Percentiles rank a stretch among this genome's conserved stretches.
phyloP scores from a whole-genome alignment of 1,284 basidiomycete genomes.

The Wolfiporia cocos region DNA sequence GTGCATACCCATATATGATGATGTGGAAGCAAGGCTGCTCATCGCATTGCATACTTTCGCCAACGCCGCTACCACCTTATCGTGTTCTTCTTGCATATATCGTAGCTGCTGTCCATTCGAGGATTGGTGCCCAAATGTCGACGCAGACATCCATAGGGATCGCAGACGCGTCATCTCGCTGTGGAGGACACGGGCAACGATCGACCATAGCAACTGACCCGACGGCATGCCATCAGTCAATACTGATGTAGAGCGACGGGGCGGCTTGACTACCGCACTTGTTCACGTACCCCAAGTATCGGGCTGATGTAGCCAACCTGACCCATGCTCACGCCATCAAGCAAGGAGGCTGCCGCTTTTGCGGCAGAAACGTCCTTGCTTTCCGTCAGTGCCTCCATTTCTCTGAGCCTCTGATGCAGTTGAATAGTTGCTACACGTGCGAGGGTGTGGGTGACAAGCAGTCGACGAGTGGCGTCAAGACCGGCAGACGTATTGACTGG shows the following conservation, averaged over 20 bases:
- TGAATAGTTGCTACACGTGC: constrained; percentile 21
- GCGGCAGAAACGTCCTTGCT: constrained; percentile 19
- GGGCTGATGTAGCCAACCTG: constrained; percentile 16
- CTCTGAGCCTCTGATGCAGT: constrained; percentile 19
- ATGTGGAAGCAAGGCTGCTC: too few species aligned
- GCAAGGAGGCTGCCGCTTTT: constrained; percentile 11
- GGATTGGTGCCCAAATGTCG: constrained; percentile 4
- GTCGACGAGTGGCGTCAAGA: constrained; percentile 13
- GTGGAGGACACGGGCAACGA: constrained; percentile 19
- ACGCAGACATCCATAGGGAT: constrained; percentile 8
- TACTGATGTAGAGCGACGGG: neutral
- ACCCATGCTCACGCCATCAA: constrained; percentile 13
- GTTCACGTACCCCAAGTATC: constrained; percentile 22
- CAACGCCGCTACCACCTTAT: constrained; percentile 9
- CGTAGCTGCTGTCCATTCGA: constrained; percentile 5
- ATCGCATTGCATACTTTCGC: constrained; percentile 14
- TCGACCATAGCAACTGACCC: constrained; percentile 21
- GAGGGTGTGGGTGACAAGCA: constrained; percentile 19
- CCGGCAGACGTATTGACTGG: constrained; percentile 11
- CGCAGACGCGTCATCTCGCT: constrained; percentile 16
- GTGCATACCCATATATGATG: too few species aligned
- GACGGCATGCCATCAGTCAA: neutral
- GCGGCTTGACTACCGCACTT: too few species aligned
- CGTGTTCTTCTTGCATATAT: constrained; percentile 4
- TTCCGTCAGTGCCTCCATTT: constrained; percentile 13